These are phyloP conservation scores for Verticillium alfalfae DNA, from an alignment of 2,329 filamentous ascomycete species.

Conservation along the genomic window DNA sequence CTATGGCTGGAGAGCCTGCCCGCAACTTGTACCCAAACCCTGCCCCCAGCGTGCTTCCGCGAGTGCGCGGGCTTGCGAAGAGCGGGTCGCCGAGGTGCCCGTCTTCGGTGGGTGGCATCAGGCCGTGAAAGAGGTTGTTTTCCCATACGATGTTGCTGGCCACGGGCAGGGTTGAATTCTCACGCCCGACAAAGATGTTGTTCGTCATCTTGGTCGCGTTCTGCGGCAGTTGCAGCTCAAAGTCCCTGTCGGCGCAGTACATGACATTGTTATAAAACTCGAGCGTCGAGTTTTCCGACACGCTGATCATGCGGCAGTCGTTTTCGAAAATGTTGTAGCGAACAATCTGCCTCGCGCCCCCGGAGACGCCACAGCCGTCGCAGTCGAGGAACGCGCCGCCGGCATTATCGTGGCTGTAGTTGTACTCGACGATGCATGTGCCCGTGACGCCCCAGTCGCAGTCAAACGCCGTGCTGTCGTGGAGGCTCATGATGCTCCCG, in stretches of 20 bases:
- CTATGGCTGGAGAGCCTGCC: constrained; percentile 10
- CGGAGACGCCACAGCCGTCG: constrained; percentile 16
- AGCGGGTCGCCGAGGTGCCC: constrained; percentile 11
- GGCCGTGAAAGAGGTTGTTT: constrained; percentile 15
- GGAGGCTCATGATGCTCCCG: constrained; percentile 14
- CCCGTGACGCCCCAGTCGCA: constrained; percentile 20
- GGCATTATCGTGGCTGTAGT: constrained; percentile 19
- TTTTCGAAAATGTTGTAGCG: constrained; percentile 20
- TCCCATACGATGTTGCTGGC: constrained; percentile 12
- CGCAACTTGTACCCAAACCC: constrained; percentile 12
- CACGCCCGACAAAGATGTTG: constrained; percentile 18
- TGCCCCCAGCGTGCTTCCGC: constrained; percentile 4
- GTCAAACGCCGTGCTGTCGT: constrained; percentile 18
- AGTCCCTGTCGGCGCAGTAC: constrained; percentile 14
- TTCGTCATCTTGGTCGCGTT: constrained; percentile 14
- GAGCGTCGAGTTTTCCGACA: constrained; percentile 12
- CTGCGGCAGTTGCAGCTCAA: constrained; percentile 12
- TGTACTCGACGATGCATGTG: constrained; percentile 18
- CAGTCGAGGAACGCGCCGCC: constrained; percentile 18
- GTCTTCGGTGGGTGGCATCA: constrained; percentile 8
- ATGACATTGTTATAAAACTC: constrained; percentile 19
- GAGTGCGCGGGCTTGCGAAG: constrained; percentile 10
- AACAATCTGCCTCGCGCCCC: constrained; percentile 16
- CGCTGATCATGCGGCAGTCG: constrained; percentile 17
- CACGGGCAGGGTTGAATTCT: constrained; percentile 11